Evolutionary conservation across 129 eudicot genomes (phyloP), one percentile per base, ranked within the genome.

Genomic region (Apium graveolens): DNA sequence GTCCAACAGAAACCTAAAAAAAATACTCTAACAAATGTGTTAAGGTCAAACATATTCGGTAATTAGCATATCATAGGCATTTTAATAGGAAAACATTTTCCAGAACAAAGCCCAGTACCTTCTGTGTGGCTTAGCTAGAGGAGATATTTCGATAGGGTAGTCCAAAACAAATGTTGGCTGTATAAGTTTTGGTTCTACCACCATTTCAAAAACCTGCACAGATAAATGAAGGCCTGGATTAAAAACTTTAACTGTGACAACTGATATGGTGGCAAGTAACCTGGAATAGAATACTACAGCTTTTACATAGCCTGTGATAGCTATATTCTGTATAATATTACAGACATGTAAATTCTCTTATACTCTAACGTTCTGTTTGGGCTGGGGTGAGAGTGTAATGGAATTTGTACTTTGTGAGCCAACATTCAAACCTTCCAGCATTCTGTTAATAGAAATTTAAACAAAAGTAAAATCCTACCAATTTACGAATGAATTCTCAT

Each of bases 141-240:
- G 99, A 27, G 99, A 95, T 81, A 95, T 81, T 84, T 95, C 99
- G 72, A 95, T 78, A 34, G 99, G 99, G 83, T 95, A 95, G 86
- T 95, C 97, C 78, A 95, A 46, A 76, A 95, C 99, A 83, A 95
- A 92, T 26, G 99, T 95, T 60, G 99, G 99, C 77, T 91, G 99
- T 80, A 92, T 78, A 17, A 95, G 86, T 26, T 88, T 87, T 70
- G 99, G 90, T 79, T 95, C 99, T 39, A 95, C 97, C 70, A 81
- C 84, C 62, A 86, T 87, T 76, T 95, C 99, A 86, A 95, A 95
- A 68, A 95, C 93, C 98, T 95, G 90, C 27, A 26, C 53, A 72
- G n/a, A 39, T 24, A 32, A 27, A 4, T 10, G 6, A 11, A 68
- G 24, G 46, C 17, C 75, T 43, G 17, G 27, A 4, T 21, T 38